Conservation (phyloP, 164 flowering plant species). For the Kingdonia uniflora region DNA sequence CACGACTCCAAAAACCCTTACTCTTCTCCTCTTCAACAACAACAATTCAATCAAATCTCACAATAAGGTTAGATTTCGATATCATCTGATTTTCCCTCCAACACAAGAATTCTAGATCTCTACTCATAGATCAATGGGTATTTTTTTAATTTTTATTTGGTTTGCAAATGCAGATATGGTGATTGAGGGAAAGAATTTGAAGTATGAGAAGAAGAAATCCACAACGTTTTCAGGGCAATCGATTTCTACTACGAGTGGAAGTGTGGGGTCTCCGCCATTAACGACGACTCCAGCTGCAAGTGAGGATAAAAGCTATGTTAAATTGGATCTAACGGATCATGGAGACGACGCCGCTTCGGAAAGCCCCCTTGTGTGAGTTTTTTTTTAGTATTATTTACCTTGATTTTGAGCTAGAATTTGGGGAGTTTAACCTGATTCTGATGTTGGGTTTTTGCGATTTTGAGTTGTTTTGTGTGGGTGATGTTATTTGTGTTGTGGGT, state of each 20-base stretch:
- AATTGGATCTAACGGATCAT: constrained; percentile 64
- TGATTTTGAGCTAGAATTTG: background rate
- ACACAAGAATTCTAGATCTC: background rate
- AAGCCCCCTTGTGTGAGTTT: constrained; percentile 43
- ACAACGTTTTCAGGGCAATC: constrained; percentile 68
- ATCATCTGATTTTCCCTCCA: too few relatives aligned
- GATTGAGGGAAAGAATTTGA: constrained; percentile 20
- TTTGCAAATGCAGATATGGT: constrained; percentile 16
- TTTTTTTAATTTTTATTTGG: background rate
- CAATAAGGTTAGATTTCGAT: too few relatives aligned
- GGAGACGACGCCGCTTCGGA: constrained; percentile 69
- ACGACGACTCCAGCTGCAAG: constrained; percentile 49
- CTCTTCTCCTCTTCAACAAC: too few relatives aligned
- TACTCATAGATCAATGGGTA: background rate
- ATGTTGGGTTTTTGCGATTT: too few relatives aligned
- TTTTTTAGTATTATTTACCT: constrained; percentile 1
- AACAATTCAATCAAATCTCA: too few relatives aligned
- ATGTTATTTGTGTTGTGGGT: too few relatives aligned
- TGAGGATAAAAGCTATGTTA: constrained; percentile 35
- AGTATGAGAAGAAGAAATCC: constrained; percentile 38
- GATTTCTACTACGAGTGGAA: constrained; percentile 84
- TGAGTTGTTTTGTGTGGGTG: too few relatives aligned
- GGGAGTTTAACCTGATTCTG: too few relatives aligned
- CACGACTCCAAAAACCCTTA: too few relatives aligned
- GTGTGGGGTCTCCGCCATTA: constrained; percentile 78